phyloP scores from a whole-genome alignment of 1,139 yeast genomes.

The Nadsonia commutata region DNA sequence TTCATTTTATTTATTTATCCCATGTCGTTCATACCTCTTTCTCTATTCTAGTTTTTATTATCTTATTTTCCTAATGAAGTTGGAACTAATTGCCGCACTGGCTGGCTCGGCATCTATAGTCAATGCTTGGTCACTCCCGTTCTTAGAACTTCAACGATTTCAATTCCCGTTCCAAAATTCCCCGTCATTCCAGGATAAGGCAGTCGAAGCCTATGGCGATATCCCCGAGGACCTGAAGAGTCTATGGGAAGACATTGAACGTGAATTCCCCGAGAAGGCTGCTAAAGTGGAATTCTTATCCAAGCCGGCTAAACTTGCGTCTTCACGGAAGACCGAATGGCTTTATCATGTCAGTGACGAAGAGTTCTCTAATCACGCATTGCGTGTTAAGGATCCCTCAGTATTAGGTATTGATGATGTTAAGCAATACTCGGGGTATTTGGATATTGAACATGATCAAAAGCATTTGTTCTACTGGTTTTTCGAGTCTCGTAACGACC shows the following conservation, averaged over 20 bases:
- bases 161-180: neutral
- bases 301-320: neutral
- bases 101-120: neutral
- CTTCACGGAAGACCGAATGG: neutral
- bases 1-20: no score
- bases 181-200: neutral
- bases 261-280: neutral
- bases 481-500: slow-evolving; percentile 57
- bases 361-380: slow-evolving; percentile 14
- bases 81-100: neutral
- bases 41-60: no score
- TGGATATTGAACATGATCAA: slow-evolving; percentile 64
- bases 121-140: neutral
- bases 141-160: neutral
- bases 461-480: slow-evolving; percentile 77
- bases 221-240: neutral
- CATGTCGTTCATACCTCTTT: no score
- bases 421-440: slow-evolving; percentile 53
- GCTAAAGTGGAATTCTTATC: neutral
- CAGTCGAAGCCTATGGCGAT: neutral
- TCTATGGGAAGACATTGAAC: neutral
- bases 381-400: slow-evolving; percentile 17
- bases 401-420: slow-evolving; percentile 20
- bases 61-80: no score
- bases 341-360: neutral